Percentiles rank a stretch among this genome's conserved stretches.
Conservation (phyloP, 768 basidiomycete genomes). For the Termitomyces sp. region DNA sequence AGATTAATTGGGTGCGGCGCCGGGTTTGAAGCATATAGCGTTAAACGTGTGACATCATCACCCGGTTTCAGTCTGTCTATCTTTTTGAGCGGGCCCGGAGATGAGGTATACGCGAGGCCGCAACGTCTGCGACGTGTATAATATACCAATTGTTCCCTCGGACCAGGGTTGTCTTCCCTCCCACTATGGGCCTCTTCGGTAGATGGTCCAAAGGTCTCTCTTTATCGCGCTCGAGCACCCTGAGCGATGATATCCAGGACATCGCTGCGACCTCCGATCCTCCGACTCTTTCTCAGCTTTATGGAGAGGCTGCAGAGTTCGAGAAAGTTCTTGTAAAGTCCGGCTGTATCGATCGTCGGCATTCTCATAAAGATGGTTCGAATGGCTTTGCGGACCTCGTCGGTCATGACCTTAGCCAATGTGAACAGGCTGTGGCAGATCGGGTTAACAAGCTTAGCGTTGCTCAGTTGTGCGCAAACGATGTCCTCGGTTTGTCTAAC, state of each 20-base stretch:
- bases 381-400: slow-evolving; percentile 37
- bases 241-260: slow-evolving; percentile 13
- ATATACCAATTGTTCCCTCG: neutral
- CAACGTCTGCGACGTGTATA: neutral
- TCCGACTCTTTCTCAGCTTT: slow-evolving; percentile 28
- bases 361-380: slow-evolving; percentile 15
- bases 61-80: slow-evolving; percentile 8
- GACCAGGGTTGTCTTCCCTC: neutral
- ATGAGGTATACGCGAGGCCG: neutral
- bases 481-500: slow-evolving; percentile 16
- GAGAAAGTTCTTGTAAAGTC: slow-evolving; percentile 25
- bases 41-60: slow-evolving; percentile 7
- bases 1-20: neutral
- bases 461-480: slow-evolving; percentile 22
- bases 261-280: slow-evolving; percentile 8
- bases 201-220: slow-evolving; percentile 7
- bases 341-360: slow-evolving; percentile 17
- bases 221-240: slow-evolving; percentile 7
- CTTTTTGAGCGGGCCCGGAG: neutral
- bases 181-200: slow-evolving; percentile 4
- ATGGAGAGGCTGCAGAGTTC: slow-evolving; percentile 32
- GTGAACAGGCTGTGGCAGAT: slow-evolving; percentile 26
- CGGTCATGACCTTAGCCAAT: slow-evolving; percentile 29
- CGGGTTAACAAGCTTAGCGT: slow-evolving; percentile 34
- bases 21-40: neutral